These are phyloP conservation scores for Adansonia madagascariensis DNA, from an alignment of 441 rosid species.

Conservation along the genomic window DNA sequence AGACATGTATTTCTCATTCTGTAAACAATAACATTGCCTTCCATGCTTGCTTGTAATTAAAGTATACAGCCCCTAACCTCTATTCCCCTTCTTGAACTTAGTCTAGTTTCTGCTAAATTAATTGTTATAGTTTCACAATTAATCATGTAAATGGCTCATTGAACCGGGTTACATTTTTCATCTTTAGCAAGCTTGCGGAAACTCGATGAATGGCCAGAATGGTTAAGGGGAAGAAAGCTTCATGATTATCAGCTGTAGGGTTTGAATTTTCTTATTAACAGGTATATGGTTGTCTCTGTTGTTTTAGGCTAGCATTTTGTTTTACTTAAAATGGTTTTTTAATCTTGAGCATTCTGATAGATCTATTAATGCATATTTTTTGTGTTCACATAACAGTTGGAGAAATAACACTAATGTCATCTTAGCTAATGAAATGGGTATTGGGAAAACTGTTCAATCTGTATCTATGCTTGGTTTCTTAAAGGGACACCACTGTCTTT, in stretches of 20 bases:
- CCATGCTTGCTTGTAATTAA: too few species aligned
- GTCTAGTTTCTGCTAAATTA: not conserved
- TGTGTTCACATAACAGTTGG: slow-evolving; percentile 61
- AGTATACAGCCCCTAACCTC: not conserved
- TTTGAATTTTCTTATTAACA: slow-evolving; percentile 94
- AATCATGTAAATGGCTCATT: not conserved
- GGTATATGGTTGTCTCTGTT: slow-evolving; percentile 54
- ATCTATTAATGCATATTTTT: slow-evolving; percentile 28
- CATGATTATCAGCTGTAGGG: slow-evolving; percentile 99
- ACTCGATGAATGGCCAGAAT: slow-evolving; percentile 98
- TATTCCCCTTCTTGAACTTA: not conserved
- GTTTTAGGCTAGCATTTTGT: slow-evolving; percentile 17
- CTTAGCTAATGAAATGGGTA: slow-evolving; percentile 99
- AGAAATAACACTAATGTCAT: slow-evolving; percentile 99
- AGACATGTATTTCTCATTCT: slow-evolving; percentile 19
- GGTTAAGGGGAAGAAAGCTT: slow-evolving; percentile 95
- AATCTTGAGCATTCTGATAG: slow-evolving; percentile 8
- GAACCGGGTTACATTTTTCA: not conserved
- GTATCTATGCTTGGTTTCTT: slow-evolving; percentile 98
- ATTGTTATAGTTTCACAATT: not conserved
- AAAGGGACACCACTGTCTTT: slow-evolving; percentile 58
- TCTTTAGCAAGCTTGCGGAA: slow-evolving; percentile 82
- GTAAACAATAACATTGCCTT: slow-evolving; percentile 42
- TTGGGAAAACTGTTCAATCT: slow-evolving; percentile 99
- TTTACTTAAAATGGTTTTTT: slow-evolving; percentile 17